Base-by-base conservation (phyloP, 83 land plant genomes). In the Diphasiastrum complanatum region DNA sequence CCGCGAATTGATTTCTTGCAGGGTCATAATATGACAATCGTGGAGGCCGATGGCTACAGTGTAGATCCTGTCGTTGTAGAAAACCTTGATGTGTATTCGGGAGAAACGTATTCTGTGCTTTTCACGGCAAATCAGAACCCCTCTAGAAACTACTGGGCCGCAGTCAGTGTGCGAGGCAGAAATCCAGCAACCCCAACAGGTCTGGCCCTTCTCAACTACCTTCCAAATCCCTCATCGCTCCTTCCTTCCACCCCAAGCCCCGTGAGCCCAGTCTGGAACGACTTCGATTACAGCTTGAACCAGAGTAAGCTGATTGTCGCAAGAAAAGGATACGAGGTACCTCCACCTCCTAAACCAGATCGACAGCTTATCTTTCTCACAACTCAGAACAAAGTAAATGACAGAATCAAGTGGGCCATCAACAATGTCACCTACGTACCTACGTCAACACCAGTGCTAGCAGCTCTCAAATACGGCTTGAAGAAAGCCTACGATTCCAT, bases 41-140 rank as follows among this genome's bases (percentile, higher is more conserved):
- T 87, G 34, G 87, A 84, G 70, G 89, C 90, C 0, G 97, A 91
- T 59, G 95, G 95, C 0, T 81, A 88, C 68, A 82, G 84, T 45
- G 74, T 91, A 0, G 60, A 84, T 33, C 97, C 95, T 5, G 61
- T 82, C 11, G 40, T 50, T 2, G 80, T 78, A 1, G 64, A 76
- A 27, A 73, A 84, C 59, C 43, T 91, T 47, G 87, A 91, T 67
- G 70, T 91, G 5, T 91, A 84, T 63, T 82, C 87, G 0, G 97
- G 97, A 4, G 84, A 86, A 51, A 74, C 81, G 27, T 87, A 91
- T 75, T 91, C 97, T 0, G 83, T 87, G n/a, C 78, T 91, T 47
- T 18, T 91, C 51, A 78, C 63, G 8, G 75, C 89, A 0, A 61
- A 91, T 50, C 87, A 81, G 56, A 59, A 69, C 48, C 79, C 74